Percentiles rank a stretch among this genome's conserved stretches.
These are phyloP conservation scores for Trametes sp. DNA, from an alignment of 1,284 basidiomycete species.

Conservation along the genomic window DNA sequence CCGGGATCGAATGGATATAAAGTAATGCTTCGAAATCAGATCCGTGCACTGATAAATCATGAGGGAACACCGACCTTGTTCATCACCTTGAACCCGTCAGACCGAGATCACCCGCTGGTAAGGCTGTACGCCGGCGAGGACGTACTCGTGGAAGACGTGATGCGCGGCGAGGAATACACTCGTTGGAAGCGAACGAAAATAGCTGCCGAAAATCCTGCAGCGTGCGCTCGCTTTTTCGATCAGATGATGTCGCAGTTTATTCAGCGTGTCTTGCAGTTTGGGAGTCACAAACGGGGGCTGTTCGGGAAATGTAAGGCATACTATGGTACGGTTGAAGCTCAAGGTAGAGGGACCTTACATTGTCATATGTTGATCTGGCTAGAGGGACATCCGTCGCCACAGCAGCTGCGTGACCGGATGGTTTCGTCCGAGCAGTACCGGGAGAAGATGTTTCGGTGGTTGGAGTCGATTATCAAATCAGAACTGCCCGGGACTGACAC, in stretches of 20 bases:
- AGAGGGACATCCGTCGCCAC: constrained; percentile 23
- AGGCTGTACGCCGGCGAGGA: too few relatives aligned
- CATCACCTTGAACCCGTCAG: too few relatives aligned
- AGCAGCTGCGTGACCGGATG: constrained; percentile 21
- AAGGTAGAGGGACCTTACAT: constrained; percentile 17
- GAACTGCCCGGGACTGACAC: neutral
- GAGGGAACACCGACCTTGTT: too few relatives aligned
- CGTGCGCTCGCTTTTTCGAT: neutral
- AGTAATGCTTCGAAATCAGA: too few relatives aligned
- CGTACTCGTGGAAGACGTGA: too few relatives aligned
- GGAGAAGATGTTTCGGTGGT: neutral
- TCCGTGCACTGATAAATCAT: too few relatives aligned
- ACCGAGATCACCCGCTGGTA: too few relatives aligned
- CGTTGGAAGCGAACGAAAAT: too few relatives aligned
- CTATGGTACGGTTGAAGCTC: constrained; percentile 40
- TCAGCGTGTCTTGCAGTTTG: neutral
- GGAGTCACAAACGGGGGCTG: neutral
- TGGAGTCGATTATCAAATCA: neutral
- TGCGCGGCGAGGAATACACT: too few relatives aligned
- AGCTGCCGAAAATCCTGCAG: neutral
- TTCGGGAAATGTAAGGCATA: constrained; percentile 40
- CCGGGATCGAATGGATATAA: too few relatives aligned
- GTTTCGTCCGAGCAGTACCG: neutral
- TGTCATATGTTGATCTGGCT: constrained; percentile 40
- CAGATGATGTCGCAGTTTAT: neutral